These are phyloP conservation scores for Coniosporium apollinis DNA, from an alignment of 495 filamentous ascomycete species.

Conservation along the genomic window DNA sequence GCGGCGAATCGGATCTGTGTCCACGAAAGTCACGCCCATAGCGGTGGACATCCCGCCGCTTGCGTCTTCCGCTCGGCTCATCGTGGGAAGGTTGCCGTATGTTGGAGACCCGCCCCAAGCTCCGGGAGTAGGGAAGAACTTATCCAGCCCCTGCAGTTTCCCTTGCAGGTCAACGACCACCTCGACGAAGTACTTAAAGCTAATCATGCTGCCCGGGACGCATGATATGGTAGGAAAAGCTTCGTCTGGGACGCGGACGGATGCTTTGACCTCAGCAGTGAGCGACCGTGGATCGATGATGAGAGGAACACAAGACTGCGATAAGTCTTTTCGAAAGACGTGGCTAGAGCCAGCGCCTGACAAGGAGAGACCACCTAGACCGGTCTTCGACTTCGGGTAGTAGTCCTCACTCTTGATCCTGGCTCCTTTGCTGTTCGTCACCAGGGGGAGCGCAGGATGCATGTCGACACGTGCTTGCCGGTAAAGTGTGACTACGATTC, in stretches of 20 bases:
- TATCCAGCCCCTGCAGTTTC: constrained; percentile 54
- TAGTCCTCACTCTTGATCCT: constrained; percentile 64
- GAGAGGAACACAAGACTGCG: constrained; percentile 70
- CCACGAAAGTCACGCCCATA: constrained; percentile 66
- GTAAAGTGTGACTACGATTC: constrained; percentile 85
- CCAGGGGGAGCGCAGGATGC: constrained; percentile 51
- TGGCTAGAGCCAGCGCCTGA: constrained; percentile 67
- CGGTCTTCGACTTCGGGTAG: constrained; percentile 56
- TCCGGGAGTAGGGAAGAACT: constrained; percentile 41
- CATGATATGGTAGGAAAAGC: constrained; percentile 80
- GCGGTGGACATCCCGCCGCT: constrained; percentile 25
- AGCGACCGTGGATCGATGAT: constrained; percentile 71
- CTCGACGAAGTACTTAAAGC: constrained; percentile 85
- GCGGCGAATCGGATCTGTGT: constrained; percentile 71
- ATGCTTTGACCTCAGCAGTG: constrained; percentile 57
- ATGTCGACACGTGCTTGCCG: constrained; percentile 84
- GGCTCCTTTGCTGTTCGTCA: constrained; percentile 40
- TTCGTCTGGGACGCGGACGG: constrained; percentile 74
- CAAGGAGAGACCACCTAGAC: constrained; percentile 65
- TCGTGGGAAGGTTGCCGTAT: constrained; percentile 5
- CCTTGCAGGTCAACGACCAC: constrained; percentile 84
- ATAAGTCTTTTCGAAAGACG: constrained; percentile 82
- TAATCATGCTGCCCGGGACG: constrained; percentile 81
- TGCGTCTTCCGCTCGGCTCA: constrained; percentile 14
- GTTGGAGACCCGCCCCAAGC: constrained; percentile 30